Base-by-base conservation (phyloP, 805 yeast genomes). In the Helenozyma rhizophorensis region DNA sequence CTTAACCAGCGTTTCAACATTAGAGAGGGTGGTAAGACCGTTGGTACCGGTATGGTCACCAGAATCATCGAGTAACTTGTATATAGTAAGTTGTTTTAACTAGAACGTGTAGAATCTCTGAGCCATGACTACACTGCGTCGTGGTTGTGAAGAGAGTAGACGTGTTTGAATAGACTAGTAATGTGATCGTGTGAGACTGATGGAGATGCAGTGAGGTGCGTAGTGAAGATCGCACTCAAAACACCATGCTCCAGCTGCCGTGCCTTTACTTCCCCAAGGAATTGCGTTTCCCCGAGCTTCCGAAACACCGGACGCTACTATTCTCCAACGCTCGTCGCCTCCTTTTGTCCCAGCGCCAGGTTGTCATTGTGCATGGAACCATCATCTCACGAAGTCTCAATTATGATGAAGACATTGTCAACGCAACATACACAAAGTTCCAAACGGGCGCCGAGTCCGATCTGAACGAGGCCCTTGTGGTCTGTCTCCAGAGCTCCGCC, bases 1-100 rank as follows among this genome's bases (percentile, higher is more conserved):
- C 81, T 83, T 54, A 95, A 95, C 65, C 96, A 89, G 76, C 85
- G 97, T 72, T 93, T 93, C 83, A 93, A 93, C 80, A 76, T 93
- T 65, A 93, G 98, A 80, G 98, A 93, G 74, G 97, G 97, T 72
- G 97, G 97, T 64, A 85, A 83, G 74, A 93, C 98, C 48, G 97
- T 93, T 50, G 98, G 96, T 68, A 93, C 98, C 50, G 98, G 98
- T 74, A 73, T 93, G 73, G 78, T 93, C 54, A 93, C 98, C 55
- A 82, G 96, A 69, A 80, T 87, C 64, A 63, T 85, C 47, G 90
- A 82, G 62, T 78, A 72, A 56, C 14, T 21, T 16, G 23, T 36
- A 28, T 22, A 38, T 40, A 40, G 35, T 24, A 19, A 25, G 18
- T 17, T 17, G 21, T 21, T 11, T 11, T 21, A 3, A n/a, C n/a